Conservation (phyloP, 345 rosid species). For the Eucalyptus polybractea region DNA sequence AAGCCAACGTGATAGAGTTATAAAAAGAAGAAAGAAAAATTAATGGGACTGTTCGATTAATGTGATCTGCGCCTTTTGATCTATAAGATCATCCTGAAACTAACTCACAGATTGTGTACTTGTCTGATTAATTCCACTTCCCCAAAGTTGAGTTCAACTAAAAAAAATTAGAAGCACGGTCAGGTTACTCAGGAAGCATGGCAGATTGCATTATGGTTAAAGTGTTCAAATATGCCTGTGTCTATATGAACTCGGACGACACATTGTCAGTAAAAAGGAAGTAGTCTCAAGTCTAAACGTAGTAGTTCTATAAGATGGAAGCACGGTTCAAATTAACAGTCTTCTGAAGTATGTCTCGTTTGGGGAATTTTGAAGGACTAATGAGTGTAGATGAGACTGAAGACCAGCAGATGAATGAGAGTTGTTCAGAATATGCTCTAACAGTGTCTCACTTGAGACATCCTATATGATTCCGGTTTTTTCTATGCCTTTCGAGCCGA, state of each 20-base stretch:
- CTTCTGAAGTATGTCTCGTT: not conserved
- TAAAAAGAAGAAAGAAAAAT: not conserved
- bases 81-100: not conserved
- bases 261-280: not conserved
- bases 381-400: not conserved
- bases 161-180: not conserved
- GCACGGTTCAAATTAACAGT: not conserved
- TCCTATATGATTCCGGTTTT: not conserved
- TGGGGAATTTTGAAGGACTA: not conserved
- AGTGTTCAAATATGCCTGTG: not conserved
- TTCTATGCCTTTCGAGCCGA: not conserved
- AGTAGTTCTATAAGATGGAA: not conserved
- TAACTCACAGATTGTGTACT: not conserved
- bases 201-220: not conserved
- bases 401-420: not conserved
- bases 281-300: not conserved
- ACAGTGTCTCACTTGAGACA: not conserved
- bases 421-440: not conserved
- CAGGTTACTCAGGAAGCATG: not conserved
- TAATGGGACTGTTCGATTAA: not conserved
- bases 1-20: not conserved
- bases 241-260: not conserved
- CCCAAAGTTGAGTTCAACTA: not conserved
- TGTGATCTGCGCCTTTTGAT: not conserved
- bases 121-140: not conserved